Conservation (phyloP, 129 eudicot genomes). For the Tagetes erecta region DNA sequence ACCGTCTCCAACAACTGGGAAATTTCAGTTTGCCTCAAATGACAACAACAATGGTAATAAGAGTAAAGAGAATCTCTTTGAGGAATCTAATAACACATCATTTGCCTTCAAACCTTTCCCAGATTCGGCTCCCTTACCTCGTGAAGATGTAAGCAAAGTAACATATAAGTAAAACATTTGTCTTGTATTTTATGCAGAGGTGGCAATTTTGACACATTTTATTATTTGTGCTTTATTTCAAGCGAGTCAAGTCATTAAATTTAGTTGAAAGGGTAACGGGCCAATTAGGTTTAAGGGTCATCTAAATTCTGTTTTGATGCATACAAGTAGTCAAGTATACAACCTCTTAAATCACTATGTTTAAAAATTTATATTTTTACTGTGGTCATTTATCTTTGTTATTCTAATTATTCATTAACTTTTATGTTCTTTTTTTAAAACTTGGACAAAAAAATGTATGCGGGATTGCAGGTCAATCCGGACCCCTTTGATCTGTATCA, state of each 20-base stretch:
- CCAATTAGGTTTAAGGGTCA: not conserved
- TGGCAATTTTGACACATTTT: not conserved
- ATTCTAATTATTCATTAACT: not conserved
- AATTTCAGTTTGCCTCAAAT: constrained; percentile 50
- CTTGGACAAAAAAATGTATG: not conserved
- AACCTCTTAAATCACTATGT: not conserved
- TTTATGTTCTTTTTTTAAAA: not conserved
- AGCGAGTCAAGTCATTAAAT: not conserved
- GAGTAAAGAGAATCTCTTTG: constrained; percentile 54
- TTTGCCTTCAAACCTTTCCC: constrained; percentile 63
- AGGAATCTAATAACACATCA: constrained; percentile 45
- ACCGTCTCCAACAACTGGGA: constrained; percentile 92
- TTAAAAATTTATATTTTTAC: not conserved
- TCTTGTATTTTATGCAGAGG: not conserved
- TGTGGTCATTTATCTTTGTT: not conserved
- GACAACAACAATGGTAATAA: constrained; percentile 36
- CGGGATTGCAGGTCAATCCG: not conserved
- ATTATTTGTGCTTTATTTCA: not conserved
- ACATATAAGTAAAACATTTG: constrained; percentile 9
- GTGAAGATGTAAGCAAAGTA: constrained; percentile 51
- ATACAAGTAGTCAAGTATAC: constrained; percentile 6
- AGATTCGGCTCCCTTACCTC: constrained; percentile 45
- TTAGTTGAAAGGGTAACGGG: not conserved
- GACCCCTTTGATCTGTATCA: not conserved
- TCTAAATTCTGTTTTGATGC: not conserved